Percentiles rank a stretch among this genome's conserved stretches.
Evolutionary conservation across 2,329 filamentous ascomycete species (phyloP).

Genomic region (Colletotrichum abscissum): DNA sequence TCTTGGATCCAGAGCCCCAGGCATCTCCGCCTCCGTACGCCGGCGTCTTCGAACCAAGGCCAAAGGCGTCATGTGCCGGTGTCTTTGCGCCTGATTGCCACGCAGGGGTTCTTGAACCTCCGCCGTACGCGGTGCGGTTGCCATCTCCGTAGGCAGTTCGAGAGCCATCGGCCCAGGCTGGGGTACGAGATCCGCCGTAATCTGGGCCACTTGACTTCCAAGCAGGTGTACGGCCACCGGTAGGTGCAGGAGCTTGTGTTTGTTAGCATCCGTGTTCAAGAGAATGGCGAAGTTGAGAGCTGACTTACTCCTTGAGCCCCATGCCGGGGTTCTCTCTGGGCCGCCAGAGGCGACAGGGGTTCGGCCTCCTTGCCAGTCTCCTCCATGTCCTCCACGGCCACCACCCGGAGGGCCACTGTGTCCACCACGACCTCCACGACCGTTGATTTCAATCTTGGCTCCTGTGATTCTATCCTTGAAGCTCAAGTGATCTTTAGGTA

Average conservation of each 20-base stretch:
- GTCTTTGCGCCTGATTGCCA: conserved; percentile 85
- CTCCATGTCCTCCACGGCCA: conserved; percentile 54
- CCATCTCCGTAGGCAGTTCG: conserved; percentile 78
- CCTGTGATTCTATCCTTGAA: conserved; percentile 89
- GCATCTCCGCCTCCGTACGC: conserved; percentile 69
- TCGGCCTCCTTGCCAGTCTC: conserved; percentile 72
- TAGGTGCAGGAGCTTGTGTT: conserved; percentile 62
- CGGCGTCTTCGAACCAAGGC: conserved; percentile 75
- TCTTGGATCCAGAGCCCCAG: conserved; percentile 79
- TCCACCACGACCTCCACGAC: conserved; percentile 56
- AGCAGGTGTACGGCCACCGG: conserved; percentile 70
- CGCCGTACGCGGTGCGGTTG: conserved; percentile 81
- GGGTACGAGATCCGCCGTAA: conserved; percentile 70
- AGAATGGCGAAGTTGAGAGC: conserved; percentile 38
- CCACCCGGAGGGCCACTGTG: conserved; percentile 55
- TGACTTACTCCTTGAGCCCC: conserved; percentile 75
- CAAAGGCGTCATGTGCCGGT: conserved; percentile 72
- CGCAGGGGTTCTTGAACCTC: conserved; percentile 77
- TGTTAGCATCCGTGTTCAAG: conserved; percentile 40
- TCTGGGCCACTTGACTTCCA: conserved; percentile 63
- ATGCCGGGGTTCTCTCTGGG: conserved; percentile 79
- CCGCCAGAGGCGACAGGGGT: conserved; percentile 73
- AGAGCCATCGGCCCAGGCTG: conserved; percentile 77
- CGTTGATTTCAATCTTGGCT: conserved; percentile 78
- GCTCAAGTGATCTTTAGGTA: conserved; percentile 83